A percentile compares a stretch with the other conserved stretches of the same genome.
phyloP scores from a whole-genome alignment of 139 green algal species.

The Protoeuglena noctilucae region DNA sequence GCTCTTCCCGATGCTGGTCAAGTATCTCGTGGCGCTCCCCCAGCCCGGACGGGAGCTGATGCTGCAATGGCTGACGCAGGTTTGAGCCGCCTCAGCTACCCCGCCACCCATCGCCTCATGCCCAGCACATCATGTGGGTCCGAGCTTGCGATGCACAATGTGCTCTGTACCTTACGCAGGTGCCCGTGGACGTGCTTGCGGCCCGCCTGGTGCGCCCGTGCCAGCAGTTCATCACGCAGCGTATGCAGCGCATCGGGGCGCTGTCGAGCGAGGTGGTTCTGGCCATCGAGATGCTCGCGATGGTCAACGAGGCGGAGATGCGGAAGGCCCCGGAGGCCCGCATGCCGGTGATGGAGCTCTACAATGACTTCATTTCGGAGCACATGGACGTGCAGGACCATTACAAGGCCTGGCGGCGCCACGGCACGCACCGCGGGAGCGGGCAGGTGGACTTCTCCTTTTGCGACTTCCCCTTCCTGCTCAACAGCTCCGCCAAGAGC shows the following conservation, averaged over 20 bases:
- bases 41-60: no score
- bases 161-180: no score
- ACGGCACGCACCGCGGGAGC: background rate
- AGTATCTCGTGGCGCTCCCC: no score
- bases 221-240: conserved; percentile 1
- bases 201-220: background rate
- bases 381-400: conserved; percentile 82
- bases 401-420: conserved; percentile 64
- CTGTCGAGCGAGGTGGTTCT: background rate
- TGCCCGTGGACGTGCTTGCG: no score
- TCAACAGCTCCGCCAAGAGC: conserved; percentile 69
- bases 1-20: no score
- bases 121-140: no score
- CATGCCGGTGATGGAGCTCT: conserved; percentile 5
- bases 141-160: no score
- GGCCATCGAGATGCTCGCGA: conserved; percentile 2
- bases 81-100: no score
- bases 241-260: background rate
- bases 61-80: no score
- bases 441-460: conserved; percentile 51
- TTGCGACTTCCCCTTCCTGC: conserved; percentile 80
- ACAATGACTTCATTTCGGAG: background rate
- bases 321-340: background rate
- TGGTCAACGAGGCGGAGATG: background rate
- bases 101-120: no score